Base-by-base conservation (phyloP, 2,329 filamentous ascomycete genomes). In the Colletotrichum nymphaeae region DNA sequence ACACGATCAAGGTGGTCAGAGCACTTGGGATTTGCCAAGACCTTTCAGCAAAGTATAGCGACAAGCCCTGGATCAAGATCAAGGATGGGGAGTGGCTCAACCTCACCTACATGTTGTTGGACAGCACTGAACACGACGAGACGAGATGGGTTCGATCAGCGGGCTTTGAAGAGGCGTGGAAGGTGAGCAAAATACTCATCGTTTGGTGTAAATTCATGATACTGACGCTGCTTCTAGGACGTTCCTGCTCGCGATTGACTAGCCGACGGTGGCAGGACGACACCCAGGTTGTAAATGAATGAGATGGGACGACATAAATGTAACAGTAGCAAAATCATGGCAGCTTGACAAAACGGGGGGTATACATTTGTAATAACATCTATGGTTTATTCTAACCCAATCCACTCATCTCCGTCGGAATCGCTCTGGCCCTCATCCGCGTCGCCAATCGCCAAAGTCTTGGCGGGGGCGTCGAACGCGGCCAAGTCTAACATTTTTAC, bases 1-100 rank as follows among this genome's bases (percentile, higher is more conserved):
- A 98, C 82, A 87, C 91, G 11, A 87, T 92, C 67, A 98, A 98
- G 82, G 83, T 97, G 5, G 86, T 92, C 8, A 86, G 95, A 37
- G 92, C 94, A 1, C 81, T 97, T 22, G 88, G 89, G 4, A 83
- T 95, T 77, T 94, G 90, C 1, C 86, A 92, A 79, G 79, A 85
- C 37, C 78, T 88, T 1, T 88, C 87, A 64, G 77, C 79, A 75
- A 80, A 81, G 53, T 93, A 84, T 76, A 78, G 80, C 14, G 80
- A 84, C 28, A 83, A 80, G 68, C 81, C 86, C 3, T 88, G 88
- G 85, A 85, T 90, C 35, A 81, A 83, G 64, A 81, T 94, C 52
- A 87, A 86, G 74, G 86, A 86, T 0, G 87, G 87, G 4, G 84
- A 89, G 77, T 95, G 92, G 92, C 79, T 86, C 68, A 89, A 86